A percentile compares a stretch with the other conserved stretches of the same genome.
phyloP scores from a whole-genome alignment of 768 basidiomycete species.

The Suillus weaverae region DNA sequence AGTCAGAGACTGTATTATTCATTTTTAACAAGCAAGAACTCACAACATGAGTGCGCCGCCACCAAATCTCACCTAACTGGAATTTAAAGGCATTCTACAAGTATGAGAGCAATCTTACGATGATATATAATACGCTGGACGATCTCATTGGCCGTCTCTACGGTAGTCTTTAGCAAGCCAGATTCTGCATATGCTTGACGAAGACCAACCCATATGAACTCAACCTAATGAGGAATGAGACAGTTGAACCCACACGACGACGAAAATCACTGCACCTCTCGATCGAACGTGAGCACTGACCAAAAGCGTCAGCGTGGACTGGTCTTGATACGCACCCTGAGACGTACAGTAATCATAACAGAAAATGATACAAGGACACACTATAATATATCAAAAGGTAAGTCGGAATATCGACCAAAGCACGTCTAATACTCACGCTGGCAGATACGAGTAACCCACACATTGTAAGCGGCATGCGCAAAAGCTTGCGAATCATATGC shows the following conservation, averaged over 20 bases:
- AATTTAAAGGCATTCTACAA: not conserved
- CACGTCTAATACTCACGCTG: not conserved
- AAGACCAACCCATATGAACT: not conserved
- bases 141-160: not conserved
- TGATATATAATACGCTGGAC: not conserved
- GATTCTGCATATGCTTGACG: not conserved
- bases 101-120: not conserved
- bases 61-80: not conserved
- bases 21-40: not conserved
- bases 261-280: not conserved
- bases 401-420: not conserved
- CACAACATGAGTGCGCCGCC: not conserved
- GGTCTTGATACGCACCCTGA: not conserved
- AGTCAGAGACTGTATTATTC: not conserved
- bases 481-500: not conserved
- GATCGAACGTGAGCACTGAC: conserved; percentile 1
- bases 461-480: not conserved
- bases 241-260: not conserved
- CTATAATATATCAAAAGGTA: not conserved
- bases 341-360: conserved; percentile 1
- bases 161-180: not conserved
- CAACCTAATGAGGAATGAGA: not conserved
- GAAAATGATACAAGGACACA: conserved; percentile 4
- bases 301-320: not conserved
- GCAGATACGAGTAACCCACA: not conserved